Percentiles rank a stretch among this genome's conserved stretches.
phyloP scores from a whole-genome alignment of 805 yeast genomes.

The Tetrapisispora phaffii region DNA sequence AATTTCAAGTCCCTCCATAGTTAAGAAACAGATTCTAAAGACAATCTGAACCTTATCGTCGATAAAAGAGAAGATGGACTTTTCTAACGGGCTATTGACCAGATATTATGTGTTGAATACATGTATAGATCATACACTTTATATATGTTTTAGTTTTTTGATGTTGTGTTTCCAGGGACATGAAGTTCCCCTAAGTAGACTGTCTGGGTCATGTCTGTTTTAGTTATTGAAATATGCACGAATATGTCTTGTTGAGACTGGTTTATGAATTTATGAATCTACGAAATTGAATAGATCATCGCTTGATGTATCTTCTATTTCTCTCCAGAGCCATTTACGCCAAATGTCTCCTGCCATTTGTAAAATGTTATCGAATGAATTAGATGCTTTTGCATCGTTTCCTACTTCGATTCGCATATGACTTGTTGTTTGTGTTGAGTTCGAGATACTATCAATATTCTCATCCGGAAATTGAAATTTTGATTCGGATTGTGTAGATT shows the following conservation, averaged over 20 bases:
- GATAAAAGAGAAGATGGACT: background rate
- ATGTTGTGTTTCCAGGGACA: too few species aligned
- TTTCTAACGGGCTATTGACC: too few species aligned
- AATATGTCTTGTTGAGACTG: too few species aligned
- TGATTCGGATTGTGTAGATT: background rate
- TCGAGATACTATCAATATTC: background rate
- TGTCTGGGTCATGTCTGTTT: too few species aligned
- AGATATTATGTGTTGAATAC: too few species aligned
- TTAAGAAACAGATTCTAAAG: background rate
- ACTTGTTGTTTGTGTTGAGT: slow-evolving; percentile 5
- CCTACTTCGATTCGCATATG: slow-evolving; percentile 29
- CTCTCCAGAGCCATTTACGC: slow-evolving; percentile 71
- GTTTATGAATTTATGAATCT: background rate
- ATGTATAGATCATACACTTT: too few species aligned
- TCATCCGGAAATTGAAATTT: background rate
- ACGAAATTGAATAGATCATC: slow-evolving; percentile 6
- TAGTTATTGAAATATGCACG: too few species aligned
- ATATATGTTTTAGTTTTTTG: too few species aligned
- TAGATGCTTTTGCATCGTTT: slow-evolving; percentile 35
- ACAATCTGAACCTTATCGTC: background rate
- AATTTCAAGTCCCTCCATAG: background rate
- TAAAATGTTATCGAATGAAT: slow-evolving; percentile 64
- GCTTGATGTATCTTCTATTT: slow-evolving; percentile 36
- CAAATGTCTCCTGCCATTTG: slow-evolving; percentile 78
- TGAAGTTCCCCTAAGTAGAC: too few species aligned